phyloP scores from a whole-genome alignment of 176 grass and related monocot genomes.

The Hsuehochloa calcarea region DNA sequence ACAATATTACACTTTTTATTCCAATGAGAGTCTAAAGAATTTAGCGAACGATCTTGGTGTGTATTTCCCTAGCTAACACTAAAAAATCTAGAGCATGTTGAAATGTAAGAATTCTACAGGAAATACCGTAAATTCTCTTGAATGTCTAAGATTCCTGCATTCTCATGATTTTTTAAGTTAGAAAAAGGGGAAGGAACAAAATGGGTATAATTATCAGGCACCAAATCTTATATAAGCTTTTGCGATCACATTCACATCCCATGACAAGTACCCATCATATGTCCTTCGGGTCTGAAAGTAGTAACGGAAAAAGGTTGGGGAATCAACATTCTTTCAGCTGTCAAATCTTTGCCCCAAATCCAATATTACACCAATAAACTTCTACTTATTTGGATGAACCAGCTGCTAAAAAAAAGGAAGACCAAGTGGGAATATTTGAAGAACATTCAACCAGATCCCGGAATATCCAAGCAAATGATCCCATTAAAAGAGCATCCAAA shows the following conservation, averaged over 20 bases:
- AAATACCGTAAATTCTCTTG: too few species aligned
- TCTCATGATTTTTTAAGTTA: not conserved
- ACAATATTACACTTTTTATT: not conserved
- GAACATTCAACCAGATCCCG: conserved; percentile 32
- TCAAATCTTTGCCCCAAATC: conserved; percentile 27
- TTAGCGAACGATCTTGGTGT: not conserved
- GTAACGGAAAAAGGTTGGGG: not conserved
- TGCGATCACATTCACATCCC: not conserved
- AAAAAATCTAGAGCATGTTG: not conserved
- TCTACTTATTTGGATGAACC: not conserved
- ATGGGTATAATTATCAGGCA: not conserved
- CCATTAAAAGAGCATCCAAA: conserved; percentile 8
- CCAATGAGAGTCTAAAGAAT: not conserved
- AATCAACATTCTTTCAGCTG: not conserved
- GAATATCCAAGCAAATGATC: conserved; percentile 41
- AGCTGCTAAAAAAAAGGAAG: not conserved
- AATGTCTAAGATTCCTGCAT: not conserved
- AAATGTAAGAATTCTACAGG: too few species aligned
- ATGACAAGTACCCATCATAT: conserved; percentile 10
- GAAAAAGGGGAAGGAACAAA: not conserved
- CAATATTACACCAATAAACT: not conserved
- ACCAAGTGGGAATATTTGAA: conserved; percentile 21
- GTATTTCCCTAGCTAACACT: not conserved
- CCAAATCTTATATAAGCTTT: not conserved
- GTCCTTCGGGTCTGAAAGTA: conserved; percentile 14